Evolutionary conservation across 2,329 filamentous ascomycete species (phyloP).

Genomic region (Colletotrichum theobromicola): DNA sequence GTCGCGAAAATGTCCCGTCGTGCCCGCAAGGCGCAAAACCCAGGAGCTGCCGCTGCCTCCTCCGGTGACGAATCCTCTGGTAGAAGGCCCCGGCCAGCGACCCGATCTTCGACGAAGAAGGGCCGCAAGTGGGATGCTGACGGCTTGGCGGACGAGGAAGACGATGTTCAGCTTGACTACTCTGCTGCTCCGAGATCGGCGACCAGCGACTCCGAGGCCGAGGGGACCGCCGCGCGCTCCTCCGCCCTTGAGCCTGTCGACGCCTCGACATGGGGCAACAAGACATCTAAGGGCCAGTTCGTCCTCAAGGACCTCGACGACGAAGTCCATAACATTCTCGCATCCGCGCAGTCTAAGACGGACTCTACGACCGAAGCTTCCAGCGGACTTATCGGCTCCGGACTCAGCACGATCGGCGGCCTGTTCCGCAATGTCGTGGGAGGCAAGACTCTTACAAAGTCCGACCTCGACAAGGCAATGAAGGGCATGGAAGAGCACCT

Average conservation of each 20-base stretch:
- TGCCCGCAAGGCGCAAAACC: conserved; percentile 73
- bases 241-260: conserved; percentile 76
- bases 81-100: conserved; percentile 59
- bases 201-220: conserved; percentile 57
- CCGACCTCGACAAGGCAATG: conserved; percentile 89
- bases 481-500: conserved; percentile 97
- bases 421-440: conserved; percentile 95
- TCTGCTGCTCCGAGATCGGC: conserved; percentile 66
- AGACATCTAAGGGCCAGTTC: conserved; percentile 88
- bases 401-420: conserved; percentile 82
- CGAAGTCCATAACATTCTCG: conserved; percentile 88
- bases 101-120: conserved; percentile 72
- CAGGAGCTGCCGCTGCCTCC: conserved; percentile 67
- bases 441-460: conserved; percentile 88
- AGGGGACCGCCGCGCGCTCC: conserved; percentile 51
- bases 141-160: conserved; percentile 84
- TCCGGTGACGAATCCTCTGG: conserved; percentile 81
- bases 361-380: conserved; percentile 47
- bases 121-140: conserved; percentile 93
- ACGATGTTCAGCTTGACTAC: conserved; percentile 84
- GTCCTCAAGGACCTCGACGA: conserved; percentile 92
- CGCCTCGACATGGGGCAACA: conserved; percentile 82
- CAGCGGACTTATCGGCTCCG: conserved; percentile 75
- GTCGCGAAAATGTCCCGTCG: conserved; percentile 80
- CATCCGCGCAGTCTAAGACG: conserved; percentile 72